phyloP scores from a whole-genome alignment of 2,329 filamentous ascomycete genomes.

The Chaetomium sp. region DNA sequence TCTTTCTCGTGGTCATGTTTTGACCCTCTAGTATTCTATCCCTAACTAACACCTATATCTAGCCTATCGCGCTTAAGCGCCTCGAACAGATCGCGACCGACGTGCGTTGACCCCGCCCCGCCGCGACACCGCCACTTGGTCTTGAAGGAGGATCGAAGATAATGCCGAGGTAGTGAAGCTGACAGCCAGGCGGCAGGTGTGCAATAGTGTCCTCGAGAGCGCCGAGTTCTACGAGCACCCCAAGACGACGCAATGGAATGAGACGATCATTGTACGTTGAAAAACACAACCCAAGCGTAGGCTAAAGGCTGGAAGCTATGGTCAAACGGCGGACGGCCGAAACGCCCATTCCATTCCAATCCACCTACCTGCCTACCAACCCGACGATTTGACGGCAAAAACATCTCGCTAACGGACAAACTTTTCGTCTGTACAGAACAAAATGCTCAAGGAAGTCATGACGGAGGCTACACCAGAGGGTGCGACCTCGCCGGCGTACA shows the following conservation, averaged over 20 bases:
- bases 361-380: too few species aligned
- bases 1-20: background rate
- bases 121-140: background rate
- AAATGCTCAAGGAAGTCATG: conserved; percentile 70
- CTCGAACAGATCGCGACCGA: conserved; percentile 81
- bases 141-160: background rate
- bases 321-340: too few species aligned
- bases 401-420: conserved; percentile 12
- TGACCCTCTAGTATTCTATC: too few species aligned
- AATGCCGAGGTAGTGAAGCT: background rate
- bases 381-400: too few species aligned
- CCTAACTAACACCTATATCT: conserved; percentile 13
- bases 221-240: conserved; percentile 81
- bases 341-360: too few species aligned
- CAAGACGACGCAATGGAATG: conserved; percentile 84
- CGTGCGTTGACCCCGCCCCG: conserved; percentile 45
- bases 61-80: conserved; percentile 71
- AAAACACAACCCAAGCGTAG: too few species aligned
- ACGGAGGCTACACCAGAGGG: conserved; percentile 60
- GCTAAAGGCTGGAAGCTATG: too few species aligned
- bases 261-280: conserved; percentile 73
- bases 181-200: conserved; percentile 53
- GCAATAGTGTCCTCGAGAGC: conserved; percentile 66
- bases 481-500: conserved; percentile 61
- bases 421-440: conserved; percentile 23